Evolutionary conservation across 2,329 filamentous ascomycete species (phyloP), one percentile per base, ranked within the genome.

Genomic region (Colletotrichum somersetense): DNA sequence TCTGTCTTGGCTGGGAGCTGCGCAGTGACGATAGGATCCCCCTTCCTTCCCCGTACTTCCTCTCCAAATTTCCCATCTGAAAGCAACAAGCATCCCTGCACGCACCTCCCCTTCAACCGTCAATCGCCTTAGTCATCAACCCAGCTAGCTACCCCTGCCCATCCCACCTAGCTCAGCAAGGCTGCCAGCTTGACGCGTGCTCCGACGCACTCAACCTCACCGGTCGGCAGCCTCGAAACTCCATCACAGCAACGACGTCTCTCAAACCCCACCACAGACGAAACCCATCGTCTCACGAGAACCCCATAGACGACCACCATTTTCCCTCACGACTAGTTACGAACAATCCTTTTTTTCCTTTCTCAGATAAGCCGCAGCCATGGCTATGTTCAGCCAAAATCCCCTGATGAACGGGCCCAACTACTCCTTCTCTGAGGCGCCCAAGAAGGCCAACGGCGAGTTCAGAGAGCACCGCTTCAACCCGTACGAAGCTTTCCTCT

Each of bases 391-490:
- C 84, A 91, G 89, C 83, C 89, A 92, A 83, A 92, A 91, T 81
- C 89, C 90, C 76, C 79, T 91, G 79, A 87, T 91, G 85, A 90
- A 92, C 81, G 90, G 90, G 75, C 89, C 90, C 79, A 91, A 89
- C 85, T 92, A 92, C 83, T 91, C 89, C 74, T 89, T 91, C 84
- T 88, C 87, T 77, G 89, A 92, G 78, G 83, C 86, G 65, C 89
- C 89, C 79, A 86, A 85, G 80, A 82, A 82, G 74, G 82, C 84
- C 73, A 80, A 83, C 55, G 89, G 87, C 75, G 88, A 89, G 79
- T 85, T 86, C 73, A 87, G 89, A 77, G 85, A 96, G 86, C 95
- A 97, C 84, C 90, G 91, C 77, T 98, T 98, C 86, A 95, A 97
- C 85, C 95, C 96, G 95, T 97, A 89, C 79, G 93, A 76, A 61